Evolutionary conservation across 2,329 filamentous ascomycete species (phyloP).

Genomic region (Sarocladium brachiariae): DNA sequence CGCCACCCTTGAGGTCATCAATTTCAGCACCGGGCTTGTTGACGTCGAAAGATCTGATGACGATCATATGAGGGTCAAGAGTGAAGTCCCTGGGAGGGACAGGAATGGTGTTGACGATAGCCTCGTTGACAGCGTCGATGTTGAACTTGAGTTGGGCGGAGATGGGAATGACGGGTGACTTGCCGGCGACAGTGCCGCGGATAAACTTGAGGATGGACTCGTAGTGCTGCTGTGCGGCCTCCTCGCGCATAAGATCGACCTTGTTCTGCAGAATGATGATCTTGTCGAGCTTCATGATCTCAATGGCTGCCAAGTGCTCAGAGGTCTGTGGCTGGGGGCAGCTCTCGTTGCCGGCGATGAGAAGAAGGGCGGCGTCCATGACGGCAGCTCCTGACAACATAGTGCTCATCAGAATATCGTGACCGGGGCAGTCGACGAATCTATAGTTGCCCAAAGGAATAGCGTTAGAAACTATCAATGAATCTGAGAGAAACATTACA

Average conservation of each 20-base stretch:
- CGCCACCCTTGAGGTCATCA: constrained; percentile 95
- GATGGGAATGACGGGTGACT: constrained; percentile 92
- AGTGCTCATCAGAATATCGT: constrained; percentile 99
- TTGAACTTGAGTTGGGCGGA: constrained; percentile 98
- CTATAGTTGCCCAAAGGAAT: too few relatives aligned
- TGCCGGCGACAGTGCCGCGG: constrained; percentile 90
- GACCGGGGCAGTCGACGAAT: constrained; percentile 97
- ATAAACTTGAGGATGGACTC: constrained; percentile 98
- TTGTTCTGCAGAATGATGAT: constrained; percentile 99
- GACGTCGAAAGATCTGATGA: constrained; percentile 98
- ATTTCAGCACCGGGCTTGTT: constrained; percentile 99
- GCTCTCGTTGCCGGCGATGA: constrained; percentile 97
- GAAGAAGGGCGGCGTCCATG: constrained; percentile 95
- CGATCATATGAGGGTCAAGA: constrained; percentile 93
- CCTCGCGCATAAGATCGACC: constrained; percentile 96
- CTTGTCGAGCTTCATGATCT: constrained; percentile 99
- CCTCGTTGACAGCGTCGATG: constrained; percentile 96
- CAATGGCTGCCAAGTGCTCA: constrained; percentile 96
- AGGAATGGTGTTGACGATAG: constrained; percentile 90
- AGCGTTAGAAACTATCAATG: constrained; percentile 5
- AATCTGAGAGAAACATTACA: neutral
- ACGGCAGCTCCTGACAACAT: constrained; percentile 99
- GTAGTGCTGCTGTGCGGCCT: constrained; percentile 88
- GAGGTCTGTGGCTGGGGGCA: constrained; percentile 98
- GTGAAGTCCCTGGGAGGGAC: constrained; percentile 87